A percentile compares a stretch with the other conserved stretches of the same genome.
Conservation (phyloP, 2,329 filamentous ascomycete genomes). For the Pseudogymnoascus sp. region DNA sequence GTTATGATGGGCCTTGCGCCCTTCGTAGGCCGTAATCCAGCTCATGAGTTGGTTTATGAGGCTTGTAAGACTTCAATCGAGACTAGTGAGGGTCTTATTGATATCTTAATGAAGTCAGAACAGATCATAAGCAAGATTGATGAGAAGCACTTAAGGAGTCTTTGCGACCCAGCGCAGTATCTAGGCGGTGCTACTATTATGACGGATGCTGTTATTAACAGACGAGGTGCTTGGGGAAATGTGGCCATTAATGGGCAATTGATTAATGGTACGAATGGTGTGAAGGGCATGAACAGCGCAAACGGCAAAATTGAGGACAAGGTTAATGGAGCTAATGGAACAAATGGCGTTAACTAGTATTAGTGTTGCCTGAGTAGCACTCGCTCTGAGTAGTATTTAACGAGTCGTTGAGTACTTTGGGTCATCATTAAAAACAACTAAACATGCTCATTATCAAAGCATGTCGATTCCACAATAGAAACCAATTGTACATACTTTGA, state of each 20-base stretch:
- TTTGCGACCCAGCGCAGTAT: conserved; percentile 50
- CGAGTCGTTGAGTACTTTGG: neutral
- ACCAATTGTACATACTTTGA: neutral
- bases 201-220: conserved; percentile 25
- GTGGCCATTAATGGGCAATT: neutral
- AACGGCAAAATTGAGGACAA: neutral
- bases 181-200: conserved; percentile 26
- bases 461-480: neutral
- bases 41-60: conserved; percentile 51
- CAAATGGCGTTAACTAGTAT: neutral
- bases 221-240: conserved; percentile 20
- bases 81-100: neutral
- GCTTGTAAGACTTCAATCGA: conserved; percentile 46
- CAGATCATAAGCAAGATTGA: conserved; percentile 28
- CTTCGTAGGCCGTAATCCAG: conserved; percentile 42
- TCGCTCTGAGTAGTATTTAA: neutral
- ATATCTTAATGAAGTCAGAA: conserved; percentile 28
- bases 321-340: neutral
- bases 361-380: neutral
- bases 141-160: conserved; percentile 26
- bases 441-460: no score
- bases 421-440: neutral
- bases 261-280: neutral
- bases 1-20: conserved; percentile 56
- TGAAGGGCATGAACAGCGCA: neutral